Evolutionary conservation across 352 stramenopile genomes (phyloP).

Genomic region (Halophytophthora batemanensis): DNA sequence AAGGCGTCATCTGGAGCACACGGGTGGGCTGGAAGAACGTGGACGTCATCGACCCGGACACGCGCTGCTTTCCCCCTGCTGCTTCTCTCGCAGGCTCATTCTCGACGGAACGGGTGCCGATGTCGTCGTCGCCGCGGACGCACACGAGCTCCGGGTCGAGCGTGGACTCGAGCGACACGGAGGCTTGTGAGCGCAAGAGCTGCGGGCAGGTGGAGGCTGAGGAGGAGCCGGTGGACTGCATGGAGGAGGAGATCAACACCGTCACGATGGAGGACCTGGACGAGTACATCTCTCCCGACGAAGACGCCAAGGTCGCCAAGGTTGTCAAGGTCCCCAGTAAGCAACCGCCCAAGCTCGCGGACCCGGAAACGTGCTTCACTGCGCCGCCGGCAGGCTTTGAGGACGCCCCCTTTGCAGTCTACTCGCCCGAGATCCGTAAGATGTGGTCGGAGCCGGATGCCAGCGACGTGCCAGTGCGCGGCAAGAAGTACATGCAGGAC

Average conservation of each 20-base stretch:
- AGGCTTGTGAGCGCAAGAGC: conserved; percentile 27
- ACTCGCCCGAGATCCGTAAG: conserved; percentile 34
- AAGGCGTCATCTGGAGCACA: background rate
- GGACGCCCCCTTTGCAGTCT: conserved; percentile 31
- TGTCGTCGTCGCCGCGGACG: conserved; percentile 4
- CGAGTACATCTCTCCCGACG: conserved; percentile 17
- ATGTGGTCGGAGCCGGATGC: conserved; percentile 66
- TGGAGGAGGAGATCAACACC: conserved; percentile 30
- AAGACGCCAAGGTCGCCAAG: conserved; percentile 12
- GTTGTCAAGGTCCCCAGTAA: conserved; percentile 18
- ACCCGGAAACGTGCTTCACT: conserved; percentile 9
- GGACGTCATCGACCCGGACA: background rate
- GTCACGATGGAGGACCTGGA: conserved; percentile 32
- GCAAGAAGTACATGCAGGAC: conserved; percentile 53
- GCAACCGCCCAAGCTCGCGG: conserved; percentile 10
- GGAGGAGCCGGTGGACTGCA: conserved; percentile 11
- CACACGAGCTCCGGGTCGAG: conserved; percentile 5
- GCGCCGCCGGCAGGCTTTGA: conserved; percentile 21
- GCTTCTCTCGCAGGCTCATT: too few species aligned
- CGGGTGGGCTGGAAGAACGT: background rate
- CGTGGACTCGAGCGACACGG: conserved; percentile 3
- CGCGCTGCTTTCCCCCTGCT: too few species aligned
- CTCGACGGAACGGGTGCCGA: conserved; percentile 12
- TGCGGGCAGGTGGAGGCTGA: conserved; percentile 28
- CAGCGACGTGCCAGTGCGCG: conserved; percentile 49